These are phyloP conservation scores for Ceratocystis harringtonii DNA, from an alignment of 2,329 filamentous ascomycete species.

Conservation along the genomic window DNA sequence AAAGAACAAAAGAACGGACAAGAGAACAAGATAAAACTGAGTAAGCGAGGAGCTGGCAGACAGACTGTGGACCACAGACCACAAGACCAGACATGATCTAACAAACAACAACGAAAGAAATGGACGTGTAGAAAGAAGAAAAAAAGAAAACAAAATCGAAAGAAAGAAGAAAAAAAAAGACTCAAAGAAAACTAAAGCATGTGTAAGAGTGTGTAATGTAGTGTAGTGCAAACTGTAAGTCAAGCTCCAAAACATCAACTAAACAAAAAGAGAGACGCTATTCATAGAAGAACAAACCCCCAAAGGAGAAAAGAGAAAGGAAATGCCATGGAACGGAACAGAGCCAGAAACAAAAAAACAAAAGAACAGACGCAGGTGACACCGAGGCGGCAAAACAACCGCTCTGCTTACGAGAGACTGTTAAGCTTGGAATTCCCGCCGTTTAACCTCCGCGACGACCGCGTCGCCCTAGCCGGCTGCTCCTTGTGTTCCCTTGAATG, in stretches of 20 bases:
- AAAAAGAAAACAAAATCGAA: constrained; percentile 1
- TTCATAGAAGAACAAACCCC: constrained; percentile 6
- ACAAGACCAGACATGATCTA: background rate
- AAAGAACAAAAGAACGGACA: constrained; percentile 1
- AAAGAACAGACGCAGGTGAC: background rate
- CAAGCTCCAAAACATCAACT: no score
- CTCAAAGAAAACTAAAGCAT: no score
- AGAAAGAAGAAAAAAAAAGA: background rate
- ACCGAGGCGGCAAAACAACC: background rate
- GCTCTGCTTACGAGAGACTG: background rate
- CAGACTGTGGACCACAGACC: background rate
- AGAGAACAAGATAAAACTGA: background rate
- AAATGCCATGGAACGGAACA: constrained; percentile 8
- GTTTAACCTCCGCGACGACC: constrained; percentile 14
- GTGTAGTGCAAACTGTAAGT: no score
- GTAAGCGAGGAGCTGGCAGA: background rate
- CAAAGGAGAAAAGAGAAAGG: constrained; percentile 12
- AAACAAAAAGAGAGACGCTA: background rate
- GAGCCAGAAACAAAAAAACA: background rate
- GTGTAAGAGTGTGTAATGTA: background rate
- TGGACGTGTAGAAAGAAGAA: background rate
- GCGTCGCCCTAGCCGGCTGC: constrained; percentile 9
- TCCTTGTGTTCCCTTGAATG: background rate
- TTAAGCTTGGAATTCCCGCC: constrained; percentile 13
- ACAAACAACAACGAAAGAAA: background rate